Evolutionary conservation across 768 basidiomycete genomes (phyloP), one percentile per base, ranked within the genome.

Genomic region (Trametes cingulata): DNA sequence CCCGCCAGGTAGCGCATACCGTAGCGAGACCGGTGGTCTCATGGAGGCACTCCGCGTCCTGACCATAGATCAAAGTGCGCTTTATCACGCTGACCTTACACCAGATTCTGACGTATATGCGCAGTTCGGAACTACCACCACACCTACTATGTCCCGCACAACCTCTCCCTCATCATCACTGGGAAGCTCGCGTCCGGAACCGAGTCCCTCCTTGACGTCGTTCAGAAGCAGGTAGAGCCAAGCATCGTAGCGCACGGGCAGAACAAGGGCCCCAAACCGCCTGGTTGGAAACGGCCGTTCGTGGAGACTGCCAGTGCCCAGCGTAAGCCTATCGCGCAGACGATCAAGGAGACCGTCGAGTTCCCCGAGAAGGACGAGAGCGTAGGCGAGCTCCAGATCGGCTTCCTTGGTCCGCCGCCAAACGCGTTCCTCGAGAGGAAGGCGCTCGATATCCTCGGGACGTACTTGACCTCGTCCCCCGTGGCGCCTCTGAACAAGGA

Each of bases 341-440:
- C 85, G 3, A 72, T 78, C 42, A 85, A 80, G 60, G 83, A 90
- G 61, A 77, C 80, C 0, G 86, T 98, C 17, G 92, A 95, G 68
- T 99, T 99, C 69, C 96, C 97, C 12, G 97, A 98, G 76, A 87
- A 93, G 72, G 95, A 98, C 67, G 96, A 98, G 77, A 91, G 90
- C 60, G 84, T 93, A 67, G 96, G 97, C 36, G 95, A 98, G 76
- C 69, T 98, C 7, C 75, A 82, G 19, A 81, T 98, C 48, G 81
- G 77, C 36, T 95, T 87, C 74, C 77, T 89, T 59, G 96, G 95
- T 4, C 91, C 93, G n/a, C 70, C 85, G 37, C 83, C 83, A 14
- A 83, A 82, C 59, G 81, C 85, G 56, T 91, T 86, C 68, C 70
- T 95, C 53, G 85, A 90, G 68, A 80, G 85, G 56, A 87, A 87